Evolutionary conservation across 345 rosid genomes (phyloP).

Genomic region (Eucalyptus pauciflora): DNA sequence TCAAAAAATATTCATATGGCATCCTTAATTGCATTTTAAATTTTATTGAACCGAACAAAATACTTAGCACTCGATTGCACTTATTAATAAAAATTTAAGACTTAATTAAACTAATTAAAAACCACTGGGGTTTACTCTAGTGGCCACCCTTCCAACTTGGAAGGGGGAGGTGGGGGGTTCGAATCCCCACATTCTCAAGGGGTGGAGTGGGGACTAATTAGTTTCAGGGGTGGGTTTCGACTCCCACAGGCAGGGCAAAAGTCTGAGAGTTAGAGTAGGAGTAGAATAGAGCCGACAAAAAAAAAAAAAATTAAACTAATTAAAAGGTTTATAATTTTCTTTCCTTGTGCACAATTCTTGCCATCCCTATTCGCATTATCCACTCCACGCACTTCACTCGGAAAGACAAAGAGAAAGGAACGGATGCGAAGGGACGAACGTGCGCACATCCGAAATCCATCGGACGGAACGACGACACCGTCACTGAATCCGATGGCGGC

Average conservation of each 20-base stretch:
- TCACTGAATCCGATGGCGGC: not conserved
- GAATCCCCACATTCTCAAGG: no score
- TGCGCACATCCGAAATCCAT: not conserved
- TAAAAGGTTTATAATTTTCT: not conserved
- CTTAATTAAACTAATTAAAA: fast-evolving
- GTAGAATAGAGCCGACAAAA: no score
- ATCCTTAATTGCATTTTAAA: not conserved
- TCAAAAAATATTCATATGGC: no score
- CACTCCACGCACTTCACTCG: not conserved
- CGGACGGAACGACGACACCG: not conserved
- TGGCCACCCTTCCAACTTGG: no score
- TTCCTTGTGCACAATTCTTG: not conserved
- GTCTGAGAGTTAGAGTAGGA: no score
- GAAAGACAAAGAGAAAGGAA: not conserved
- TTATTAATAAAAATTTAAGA: not conserved
- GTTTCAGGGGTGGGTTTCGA: no score
- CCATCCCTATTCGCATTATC: not conserved
- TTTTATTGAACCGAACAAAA: fast-evolving
- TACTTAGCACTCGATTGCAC: fast-evolving
- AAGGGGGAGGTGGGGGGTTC: no score
- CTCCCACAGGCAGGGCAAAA: no score
- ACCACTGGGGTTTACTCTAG: no score
- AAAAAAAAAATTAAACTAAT: not conserved
- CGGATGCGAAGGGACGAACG: not conserved
- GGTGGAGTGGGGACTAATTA: no score